Conservation (phyloP, 2,329 filamentous ascomycete genomes). For the Aureobasidium sp. region DNA sequence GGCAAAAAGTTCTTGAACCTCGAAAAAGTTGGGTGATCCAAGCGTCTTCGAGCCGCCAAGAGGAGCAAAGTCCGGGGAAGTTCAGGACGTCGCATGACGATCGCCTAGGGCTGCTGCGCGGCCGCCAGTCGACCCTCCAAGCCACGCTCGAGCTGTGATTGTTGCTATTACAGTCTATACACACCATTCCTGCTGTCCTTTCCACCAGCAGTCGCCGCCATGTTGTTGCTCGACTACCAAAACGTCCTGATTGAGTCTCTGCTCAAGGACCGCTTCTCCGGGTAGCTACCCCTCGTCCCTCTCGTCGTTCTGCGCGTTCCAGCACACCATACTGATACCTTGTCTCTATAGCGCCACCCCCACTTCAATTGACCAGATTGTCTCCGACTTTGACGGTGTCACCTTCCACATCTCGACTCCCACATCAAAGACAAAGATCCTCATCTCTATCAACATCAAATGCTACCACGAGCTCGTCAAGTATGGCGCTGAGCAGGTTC, state of each 20-base stretch:
- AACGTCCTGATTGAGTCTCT: constrained; percentile 97
- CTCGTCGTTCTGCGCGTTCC: constrained; percentile 14
- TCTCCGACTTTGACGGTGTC: constrained; percentile 98
- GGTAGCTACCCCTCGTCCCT: constrained; percentile 44
- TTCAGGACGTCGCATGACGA: constrained; percentile 17
- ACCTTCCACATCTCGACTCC: constrained; percentile 98
- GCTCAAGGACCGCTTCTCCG: constrained; percentile 87
- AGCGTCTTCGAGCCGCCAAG: constrained; percentile 1
- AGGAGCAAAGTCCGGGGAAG: constrained; percentile 12
- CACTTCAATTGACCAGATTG: constrained; percentile 89
- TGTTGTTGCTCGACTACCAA: constrained; percentile 97
- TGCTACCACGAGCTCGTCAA: constrained; percentile 88
- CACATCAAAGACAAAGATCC: constrained; percentile 85
- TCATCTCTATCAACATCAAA: constrained; percentile 89
- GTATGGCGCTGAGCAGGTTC: constrained; percentile 85
- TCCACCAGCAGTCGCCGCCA: constrained; percentile 29
- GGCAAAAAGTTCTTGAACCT: constrained; percentile 13
- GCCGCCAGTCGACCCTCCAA: neutral
- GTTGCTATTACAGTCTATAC: neutral
- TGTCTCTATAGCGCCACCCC: constrained; percentile 61
- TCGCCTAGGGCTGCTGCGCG: neutral
- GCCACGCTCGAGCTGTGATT: neutral
- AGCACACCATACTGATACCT: constrained; percentile 21
- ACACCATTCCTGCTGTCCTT: neutral
- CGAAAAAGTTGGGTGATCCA: neutral